Evolutionary conservation across 306 rosid species (phyloP).

Genomic region (Hylodesmum podocarpum): DNA sequence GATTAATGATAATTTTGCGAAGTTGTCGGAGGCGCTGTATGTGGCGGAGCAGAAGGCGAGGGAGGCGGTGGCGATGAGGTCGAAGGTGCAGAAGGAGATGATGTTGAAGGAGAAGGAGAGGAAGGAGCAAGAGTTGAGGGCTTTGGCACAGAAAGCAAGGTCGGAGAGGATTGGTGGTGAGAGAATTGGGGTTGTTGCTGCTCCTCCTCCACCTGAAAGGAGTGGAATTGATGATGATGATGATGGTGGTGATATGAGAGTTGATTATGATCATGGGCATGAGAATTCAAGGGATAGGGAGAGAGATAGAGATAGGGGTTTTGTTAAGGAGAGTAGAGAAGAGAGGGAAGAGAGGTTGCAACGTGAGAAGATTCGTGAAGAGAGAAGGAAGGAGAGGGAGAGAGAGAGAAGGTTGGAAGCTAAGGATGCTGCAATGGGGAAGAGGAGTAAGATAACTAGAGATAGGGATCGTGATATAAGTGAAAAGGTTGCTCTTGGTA

Average conservation of each 20-base stretch:
- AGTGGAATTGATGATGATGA: constrained; percentile 4
- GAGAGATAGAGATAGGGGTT: constrained; percentile 57
- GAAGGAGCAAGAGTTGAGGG: constrained; percentile 79
- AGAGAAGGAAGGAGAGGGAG: constrained; percentile 84
- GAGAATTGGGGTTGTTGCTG: constrained; percentile 39
- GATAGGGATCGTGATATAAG: constrained; percentile 93
- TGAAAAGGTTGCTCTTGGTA: constrained; percentile 94
- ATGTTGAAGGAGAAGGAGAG: constrained; percentile 80
- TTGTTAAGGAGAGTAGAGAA: constrained; percentile 63
- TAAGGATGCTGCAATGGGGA: constrained; percentile 90
- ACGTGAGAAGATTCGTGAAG: constrained; percentile 87
- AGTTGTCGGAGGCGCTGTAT: constrained; percentile 80
- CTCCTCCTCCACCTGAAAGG: constrained; percentile 41
- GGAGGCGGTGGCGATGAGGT: constrained; percentile 87
- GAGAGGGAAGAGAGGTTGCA: constrained; percentile 66
- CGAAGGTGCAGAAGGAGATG: constrained; percentile 91
- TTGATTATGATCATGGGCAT: constrained; percentile 47
- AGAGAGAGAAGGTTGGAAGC: constrained; percentile 93
- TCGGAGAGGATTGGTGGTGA: constrained; percentile 70
- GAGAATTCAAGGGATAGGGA: constrained; percentile 51
- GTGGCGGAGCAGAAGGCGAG: constrained; percentile 95
- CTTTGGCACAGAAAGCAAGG: constrained; percentile 82
- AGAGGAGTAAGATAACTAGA: constrained; percentile 91
- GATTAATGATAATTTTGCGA: constrained; percentile 82
- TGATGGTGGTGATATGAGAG: constrained; percentile 55